Percentiles rank a stretch among this genome's conserved stretches.
These are phyloP conservation scores for Ogataea zsoltii DNA, from an alignment of 805 yeast species.

Conservation along the genomic window DNA sequence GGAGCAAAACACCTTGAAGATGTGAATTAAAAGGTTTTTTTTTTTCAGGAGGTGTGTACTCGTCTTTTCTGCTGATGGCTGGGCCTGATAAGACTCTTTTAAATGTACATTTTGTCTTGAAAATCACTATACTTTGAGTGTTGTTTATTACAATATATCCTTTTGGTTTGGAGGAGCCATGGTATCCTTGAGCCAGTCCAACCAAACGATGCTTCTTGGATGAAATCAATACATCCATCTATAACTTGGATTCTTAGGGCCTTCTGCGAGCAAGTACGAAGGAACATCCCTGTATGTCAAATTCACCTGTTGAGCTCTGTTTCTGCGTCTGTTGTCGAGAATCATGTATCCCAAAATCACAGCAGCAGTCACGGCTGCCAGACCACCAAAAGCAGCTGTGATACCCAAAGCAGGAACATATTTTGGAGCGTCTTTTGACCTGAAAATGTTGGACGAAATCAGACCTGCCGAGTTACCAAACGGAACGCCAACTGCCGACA, in stretches of 20 bases:
- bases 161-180: too few species aligned
- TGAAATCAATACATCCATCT: constrained; percentile 43
- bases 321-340: constrained; percentile 36
- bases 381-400: constrained; percentile 46
- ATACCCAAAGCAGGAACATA: constrained; percentile 50
- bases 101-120: too few species aligned
- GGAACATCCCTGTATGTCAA: constrained; percentile 42
- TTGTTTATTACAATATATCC: too few species aligned
- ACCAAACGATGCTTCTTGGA: too few species aligned
- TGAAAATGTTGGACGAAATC: constrained; percentile 51
- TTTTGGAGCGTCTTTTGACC: constrained; percentile 52
- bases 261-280: constrained; percentile 42
- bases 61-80: too few species aligned
- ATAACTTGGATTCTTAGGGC: constrained; percentile 44
- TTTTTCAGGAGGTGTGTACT: too few species aligned
- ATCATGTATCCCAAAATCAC: constrained; percentile 34
- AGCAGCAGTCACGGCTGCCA: constrained; percentile 36
- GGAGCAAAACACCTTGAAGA: too few species aligned
- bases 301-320: constrained; percentile 39
- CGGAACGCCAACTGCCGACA: constrained; percentile 51
- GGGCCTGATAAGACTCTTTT: too few species aligned
- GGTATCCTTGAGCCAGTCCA: too few species aligned
- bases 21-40: too few species aligned
- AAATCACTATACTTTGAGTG: too few species aligned
- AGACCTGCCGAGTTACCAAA: constrained; percentile 58